A percentile compares a stretch with the other conserved stretches of the same genome.
Evolutionary conservation across 768 basidiomycete genomes (phyloP).

Genomic region (Cantharellus cinnabarinus): DNA sequence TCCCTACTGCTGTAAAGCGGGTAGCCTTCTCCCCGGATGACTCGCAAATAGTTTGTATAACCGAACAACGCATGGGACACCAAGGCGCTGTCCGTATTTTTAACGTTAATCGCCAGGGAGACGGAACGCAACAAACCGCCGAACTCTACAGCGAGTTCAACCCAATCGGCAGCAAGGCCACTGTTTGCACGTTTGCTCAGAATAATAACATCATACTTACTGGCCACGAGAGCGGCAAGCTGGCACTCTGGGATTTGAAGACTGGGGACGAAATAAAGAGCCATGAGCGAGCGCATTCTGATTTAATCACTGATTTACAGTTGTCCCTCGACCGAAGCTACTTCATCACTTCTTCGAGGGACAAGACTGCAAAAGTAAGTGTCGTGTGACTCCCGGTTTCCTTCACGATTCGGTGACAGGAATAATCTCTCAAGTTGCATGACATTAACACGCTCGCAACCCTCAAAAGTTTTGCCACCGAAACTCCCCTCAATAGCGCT

Average conservation of each 20-base stretch:
- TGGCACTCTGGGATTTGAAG: constrained; percentile 77
- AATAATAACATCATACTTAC: constrained; percentile 64
- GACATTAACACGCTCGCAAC: constrained; percentile 75
- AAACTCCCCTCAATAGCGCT: constrained; percentile 90
- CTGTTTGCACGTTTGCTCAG: constrained; percentile 80
- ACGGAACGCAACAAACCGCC: constrained; percentile 54
- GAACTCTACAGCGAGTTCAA: constrained; percentile 66
- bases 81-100: constrained; percentile 86
- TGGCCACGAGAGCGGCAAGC: constrained; percentile 91
- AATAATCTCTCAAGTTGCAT: constrained; percentile 36
- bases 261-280: constrained; percentile 62
- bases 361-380: constrained; percentile 76
- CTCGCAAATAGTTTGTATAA: constrained; percentile 71
- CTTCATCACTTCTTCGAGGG: constrained; percentile 91
- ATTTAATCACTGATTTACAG: constrained; percentile 82
- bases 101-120: constrained; percentile 55
- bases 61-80: constrained; percentile 90
- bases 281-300: constrained; percentile 78
- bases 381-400: constrained; percentile 11
- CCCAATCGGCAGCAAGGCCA: constrained; percentile 88
- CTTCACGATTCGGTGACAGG: neutral
- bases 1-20: constrained; percentile 92
- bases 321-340: constrained; percentile 77
- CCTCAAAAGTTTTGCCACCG: constrained; percentile 83
- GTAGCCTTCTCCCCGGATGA: constrained; percentile 82